Conservation (phyloP, 2,329 filamentous ascomycete species). For the Delphinella strobiligena region DNA sequence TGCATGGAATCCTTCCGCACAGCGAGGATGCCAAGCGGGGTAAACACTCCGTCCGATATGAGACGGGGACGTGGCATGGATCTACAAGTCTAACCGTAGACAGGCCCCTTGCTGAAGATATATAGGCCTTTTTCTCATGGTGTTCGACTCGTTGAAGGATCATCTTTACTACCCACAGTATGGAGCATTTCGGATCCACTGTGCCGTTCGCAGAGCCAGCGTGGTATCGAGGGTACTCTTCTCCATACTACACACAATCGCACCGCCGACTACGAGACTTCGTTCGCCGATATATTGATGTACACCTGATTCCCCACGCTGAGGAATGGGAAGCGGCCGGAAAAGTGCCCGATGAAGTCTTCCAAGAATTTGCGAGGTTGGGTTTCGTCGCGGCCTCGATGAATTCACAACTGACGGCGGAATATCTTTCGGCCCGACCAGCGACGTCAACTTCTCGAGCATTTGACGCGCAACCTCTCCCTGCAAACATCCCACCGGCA, state of each 20-base stretch:
- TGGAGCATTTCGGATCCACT: not conserved
- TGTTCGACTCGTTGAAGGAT: no score
- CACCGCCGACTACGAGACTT: constrained; percentile 47
- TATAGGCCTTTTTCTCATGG: no score
- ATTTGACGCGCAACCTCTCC: constrained; percentile 28
- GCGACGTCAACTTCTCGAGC: constrained; percentile 26
- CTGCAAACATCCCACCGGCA: constrained; percentile 33
- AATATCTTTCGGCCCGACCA: no score
- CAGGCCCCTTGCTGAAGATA: no score
- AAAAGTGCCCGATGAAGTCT: constrained; percentile 37
- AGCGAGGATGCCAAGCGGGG: no score
- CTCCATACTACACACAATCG: constrained; percentile 52
- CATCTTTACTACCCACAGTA: not conserved
- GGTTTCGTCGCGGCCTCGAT: not conserved
- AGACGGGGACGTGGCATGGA: no score
- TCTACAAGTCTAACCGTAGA: no score
- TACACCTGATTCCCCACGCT: constrained; percentile 44
- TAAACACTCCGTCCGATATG: no score
- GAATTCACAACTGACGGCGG: no score
- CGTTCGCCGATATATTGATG: constrained; percentile 48
- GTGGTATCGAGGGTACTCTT: constrained; percentile 17
- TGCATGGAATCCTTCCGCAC: no score
- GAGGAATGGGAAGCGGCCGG: constrained; percentile 50
- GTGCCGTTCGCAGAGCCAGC: not conserved
- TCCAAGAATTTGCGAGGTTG: not conserved